phyloP scores from a whole-genome alignment of 139 green algal species.

The Yamagishiella unicocca region DNA sequence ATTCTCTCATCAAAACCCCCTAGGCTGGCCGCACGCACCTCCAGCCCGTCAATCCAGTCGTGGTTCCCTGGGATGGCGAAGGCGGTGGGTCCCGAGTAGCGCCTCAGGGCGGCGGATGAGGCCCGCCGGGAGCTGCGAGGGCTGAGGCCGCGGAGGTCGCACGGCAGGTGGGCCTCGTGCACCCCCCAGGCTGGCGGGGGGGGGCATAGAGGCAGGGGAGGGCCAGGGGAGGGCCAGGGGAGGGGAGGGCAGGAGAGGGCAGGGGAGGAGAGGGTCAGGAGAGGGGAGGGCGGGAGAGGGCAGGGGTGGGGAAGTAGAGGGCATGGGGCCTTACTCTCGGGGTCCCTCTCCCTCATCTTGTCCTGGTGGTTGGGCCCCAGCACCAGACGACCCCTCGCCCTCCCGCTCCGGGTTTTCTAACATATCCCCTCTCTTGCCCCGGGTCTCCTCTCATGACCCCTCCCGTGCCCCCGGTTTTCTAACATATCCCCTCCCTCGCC shows the following conservation, averaged over 20 bases:
- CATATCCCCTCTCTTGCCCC: too few relatives aligned
- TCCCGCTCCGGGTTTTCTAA: too few relatives aligned
- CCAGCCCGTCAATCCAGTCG: conserved; percentile 90
- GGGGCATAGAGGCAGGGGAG: not conserved
- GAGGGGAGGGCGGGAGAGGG: not conserved
- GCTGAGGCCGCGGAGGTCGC: conserved; percentile 49
- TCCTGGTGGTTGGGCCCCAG: too few relatives aligned
- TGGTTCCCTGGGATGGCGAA: conserved; percentile 90
- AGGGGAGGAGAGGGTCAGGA: not conserved
- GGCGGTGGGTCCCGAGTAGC: conserved; percentile 76
- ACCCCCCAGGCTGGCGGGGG: conserved; percentile 48
- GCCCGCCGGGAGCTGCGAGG: conserved; percentile 50
- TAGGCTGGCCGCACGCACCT: conserved; percentile 38
- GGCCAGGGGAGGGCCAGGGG: not conserved
- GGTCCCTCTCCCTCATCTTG: too few relatives aligned
- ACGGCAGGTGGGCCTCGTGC: conserved; percentile 36
- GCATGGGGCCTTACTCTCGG: too few relatives aligned
- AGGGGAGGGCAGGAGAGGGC: not conserved
- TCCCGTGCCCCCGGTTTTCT: not conserved
- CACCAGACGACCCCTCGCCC: too few relatives aligned
- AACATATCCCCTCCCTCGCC: too few relatives aligned
- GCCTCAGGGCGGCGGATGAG: conserved; percentile 56
- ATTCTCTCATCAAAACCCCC: too few relatives aligned
- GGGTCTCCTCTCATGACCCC: too few relatives aligned
- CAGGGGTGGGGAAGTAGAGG: not conserved